Base-by-base conservation (phyloP, 2,329 filamentous ascomycete species). In the Dryadomyces quercivorus region DNA sequence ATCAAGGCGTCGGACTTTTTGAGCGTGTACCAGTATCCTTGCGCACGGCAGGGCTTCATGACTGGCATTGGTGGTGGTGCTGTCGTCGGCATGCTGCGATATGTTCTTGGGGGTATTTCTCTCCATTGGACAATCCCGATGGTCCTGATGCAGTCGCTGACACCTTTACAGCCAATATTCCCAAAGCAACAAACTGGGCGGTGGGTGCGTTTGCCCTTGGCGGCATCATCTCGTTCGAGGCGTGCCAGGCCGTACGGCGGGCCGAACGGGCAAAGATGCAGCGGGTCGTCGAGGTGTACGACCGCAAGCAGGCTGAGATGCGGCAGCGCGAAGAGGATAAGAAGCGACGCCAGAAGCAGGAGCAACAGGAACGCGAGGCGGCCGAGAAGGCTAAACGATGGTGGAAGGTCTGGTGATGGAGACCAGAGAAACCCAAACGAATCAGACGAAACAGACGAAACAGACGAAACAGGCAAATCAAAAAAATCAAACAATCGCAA, bases 201-300 rank as follows among this genome's bases (percentile, higher is more conserved):
- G 89, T 93, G 6, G 87, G 83, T 7, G 76, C 81, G 40, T 95
- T 93, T 66, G 74, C 84, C 22, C 65, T 85, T 20, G 79, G 78
- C 7, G 84, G 86, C n/a, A 73, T 86, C 49, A 76, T 77, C 34
- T 84, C 85, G 51, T 93, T 90, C 70, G 88, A 96, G 69, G 89
- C 86, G 64, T 97, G 92, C 70, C 83, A 90, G 64, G 84, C 83
- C 61, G 78, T 80, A 58, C 77, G 90, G 56, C 75, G 80, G 50
- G 76, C 85, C 57, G 92, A 97, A 69, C 80, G 84, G 62, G 81
- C 84, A 58, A 86, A 88, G 58, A 92, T 98, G 83, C 86, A 86
- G 67, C 76, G 89, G 60, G 87, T 87, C 4, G 85, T 95, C 54
- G 88, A 95, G 65, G 80, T 93, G 56, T 85, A 92, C 67, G 82